phyloP scores from a whole-genome alignment of 805 yeast species.

The Naumovozyma baii region DNA sequence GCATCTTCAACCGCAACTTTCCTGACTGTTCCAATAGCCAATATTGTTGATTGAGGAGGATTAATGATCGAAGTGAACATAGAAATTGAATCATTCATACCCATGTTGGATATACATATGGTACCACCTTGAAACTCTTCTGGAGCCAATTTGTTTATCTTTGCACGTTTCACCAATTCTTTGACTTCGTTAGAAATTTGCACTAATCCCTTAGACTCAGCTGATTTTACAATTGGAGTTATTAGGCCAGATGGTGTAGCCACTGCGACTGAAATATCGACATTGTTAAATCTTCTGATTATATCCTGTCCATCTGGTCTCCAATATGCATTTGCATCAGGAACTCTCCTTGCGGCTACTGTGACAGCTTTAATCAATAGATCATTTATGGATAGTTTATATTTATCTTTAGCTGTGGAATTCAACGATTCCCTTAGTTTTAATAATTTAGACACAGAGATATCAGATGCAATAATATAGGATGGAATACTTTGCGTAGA shows the following conservation, averaged over 20 bases:
- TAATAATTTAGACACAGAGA: constrained; percentile 81
- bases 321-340: constrained; percentile 92
- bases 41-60: constrained; percentile 92
- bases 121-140: constrained; percentile 99
- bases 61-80: constrained; percentile 93
- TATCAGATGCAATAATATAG: constrained; percentile 79
- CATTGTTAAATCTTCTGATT: constrained; percentile 83
- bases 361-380: constrained; percentile 90
- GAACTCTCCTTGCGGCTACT: constrained; percentile 79
- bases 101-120: constrained; percentile 95
- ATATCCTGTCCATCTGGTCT: constrained; percentile 69
- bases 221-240: constrained; percentile 90
- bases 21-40: constrained; percentile 89
- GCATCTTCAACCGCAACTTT: constrained; percentile 90
- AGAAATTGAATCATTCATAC: constrained; percentile 93
- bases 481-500: constrained; percentile 85
- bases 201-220: constrained; percentile 78
- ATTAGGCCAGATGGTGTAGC: constrained; percentile 96
- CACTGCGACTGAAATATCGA: constrained; percentile 96
- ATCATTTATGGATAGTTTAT: constrained; percentile 89
- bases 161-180: constrained; percentile 93
- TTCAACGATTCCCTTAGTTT: constrained; percentile 88
- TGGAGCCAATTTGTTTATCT: constrained; percentile 83
- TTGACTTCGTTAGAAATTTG: constrained; percentile 75
- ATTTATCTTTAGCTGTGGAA: constrained; percentile 73